phyloP scores from a whole-genome alignment of 345 rosid genomes.

The Citrus mangshanensis region DNA sequence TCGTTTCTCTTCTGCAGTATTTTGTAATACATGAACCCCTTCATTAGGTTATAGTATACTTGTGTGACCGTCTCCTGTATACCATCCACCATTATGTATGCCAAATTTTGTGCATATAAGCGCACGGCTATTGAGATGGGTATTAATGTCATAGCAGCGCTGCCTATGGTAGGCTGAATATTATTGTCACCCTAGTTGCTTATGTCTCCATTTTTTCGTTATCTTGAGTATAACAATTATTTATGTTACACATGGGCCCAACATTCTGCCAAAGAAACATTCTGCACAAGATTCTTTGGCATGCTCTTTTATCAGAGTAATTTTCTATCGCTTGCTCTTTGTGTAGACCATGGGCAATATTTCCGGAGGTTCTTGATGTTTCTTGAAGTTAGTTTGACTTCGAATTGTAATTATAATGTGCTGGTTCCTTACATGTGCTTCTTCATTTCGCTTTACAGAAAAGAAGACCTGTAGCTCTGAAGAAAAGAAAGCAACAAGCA shows the following conservation, averaged over 20 bases:
- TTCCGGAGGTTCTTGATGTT: neutral
- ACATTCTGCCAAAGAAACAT: neutral
- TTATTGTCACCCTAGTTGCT: neutral
- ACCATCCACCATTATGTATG: neutral
- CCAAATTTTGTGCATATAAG: neutral
- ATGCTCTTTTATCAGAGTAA: neutral
- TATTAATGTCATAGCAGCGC: neutral
- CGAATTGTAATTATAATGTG: neutral
- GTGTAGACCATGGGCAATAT: slow-evolving; percentile 1
- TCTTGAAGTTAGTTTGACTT: neutral
- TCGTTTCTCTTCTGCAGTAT: neutral
- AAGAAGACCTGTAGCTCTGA: slow-evolving; percentile 51
- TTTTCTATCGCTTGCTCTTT: neutral
- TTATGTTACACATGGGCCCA: neutral
- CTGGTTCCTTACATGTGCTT: neutral
- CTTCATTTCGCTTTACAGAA: slow-evolving; percentile 27
- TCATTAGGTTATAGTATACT: neutral
- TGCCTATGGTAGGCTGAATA: neutral
- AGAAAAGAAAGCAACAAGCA: slow-evolving; percentile 52
- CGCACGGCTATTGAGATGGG: neutral
- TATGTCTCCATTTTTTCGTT: neutral
- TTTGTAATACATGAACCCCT: neutral
- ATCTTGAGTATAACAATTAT: neutral
- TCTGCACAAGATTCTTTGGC: neutral
- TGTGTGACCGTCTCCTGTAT: neutral